Base-by-base conservation (phyloP, 1,284 basidiomycete genomes). In the Ceratobasidium sp. region DNA sequence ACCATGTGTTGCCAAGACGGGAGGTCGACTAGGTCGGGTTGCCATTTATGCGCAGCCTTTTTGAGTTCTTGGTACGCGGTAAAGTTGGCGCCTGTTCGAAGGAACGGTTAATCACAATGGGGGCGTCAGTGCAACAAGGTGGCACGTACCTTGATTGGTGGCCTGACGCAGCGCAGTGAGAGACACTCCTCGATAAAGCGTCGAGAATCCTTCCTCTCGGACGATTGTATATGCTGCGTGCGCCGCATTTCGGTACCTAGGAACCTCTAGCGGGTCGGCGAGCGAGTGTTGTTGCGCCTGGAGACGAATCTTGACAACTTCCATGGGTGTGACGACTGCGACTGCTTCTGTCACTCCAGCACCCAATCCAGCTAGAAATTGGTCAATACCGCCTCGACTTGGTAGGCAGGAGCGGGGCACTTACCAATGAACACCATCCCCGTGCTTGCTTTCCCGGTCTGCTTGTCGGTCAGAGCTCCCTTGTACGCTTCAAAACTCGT, bases 281-380 rank as follows among this genome's bases (percentile, higher is more conserved):
- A 99, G 85, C 42, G 96, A 98, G 81, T 99, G 96, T 78, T 94
- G 92, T 78, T 99, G 97, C 6, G 97, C 96, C 81, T 99, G 96
- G 75, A 99, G 82, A 68, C 97, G 89, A 77, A 99, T 99, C 84
- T 99, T 99, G 77, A 99, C 94, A 49, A 99, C 96, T 78, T 99
- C 96, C 96, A 99, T 99, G 0, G 96, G 96, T 69, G 93, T 97
- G 12, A 99, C 96, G 43, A 99, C 94, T 10, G 88, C 84, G 17
- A 99, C 88, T 5, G 96, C 96, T 80, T 97, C 96, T 0, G 95
- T 94, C 17, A 91, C 92, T 67, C 96, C 96, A 12, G 96, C 96
- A 64, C 91, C 93, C 31, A 99, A 84, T 77, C 96, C 96, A 75
- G 94, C 94, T 93, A 73, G 17, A 29, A 62, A 8, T 12, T 17